Evolutionary conservation across 1,284 basidiomycete species (phyloP).

Genomic region (Leccinum pachyderme): DNA sequence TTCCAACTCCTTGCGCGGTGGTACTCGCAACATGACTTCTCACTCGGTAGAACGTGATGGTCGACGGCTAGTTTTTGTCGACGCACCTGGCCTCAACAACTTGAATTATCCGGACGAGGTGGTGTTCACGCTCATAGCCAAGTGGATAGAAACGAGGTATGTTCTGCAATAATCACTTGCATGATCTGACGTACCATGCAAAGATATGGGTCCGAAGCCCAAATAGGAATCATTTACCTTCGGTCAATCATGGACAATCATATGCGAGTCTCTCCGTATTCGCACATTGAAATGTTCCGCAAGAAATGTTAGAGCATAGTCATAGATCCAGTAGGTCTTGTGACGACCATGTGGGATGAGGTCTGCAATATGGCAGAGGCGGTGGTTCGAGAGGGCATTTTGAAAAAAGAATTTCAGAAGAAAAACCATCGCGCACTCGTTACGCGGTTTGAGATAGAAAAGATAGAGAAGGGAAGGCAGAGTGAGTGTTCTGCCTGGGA

Average conservation of each 20-base stretch:
- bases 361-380: slow-evolving; percentile 2
- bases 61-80: slow-evolving; percentile 5
- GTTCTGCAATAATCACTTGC: background rate
- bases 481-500: background rate
- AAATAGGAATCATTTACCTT: slow-evolving; percentile 8
- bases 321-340: slow-evolving; percentile 2
- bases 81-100: slow-evolving; percentile 14
- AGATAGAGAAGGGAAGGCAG: too few relatives aligned
- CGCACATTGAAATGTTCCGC: slow-evolving; percentile 1
- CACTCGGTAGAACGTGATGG: slow-evolving; percentile 4
- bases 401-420: slow-evolving; percentile 1
- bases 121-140: slow-evolving; percentile 2
- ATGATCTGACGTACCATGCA: background rate
- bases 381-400: background rate
- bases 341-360: slow-evolving; percentile 16
- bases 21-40: slow-evolving; percentile 1
- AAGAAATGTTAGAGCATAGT: background rate
- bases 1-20: background rate
- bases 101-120: background rate
- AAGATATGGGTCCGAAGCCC: background rate
- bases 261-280: slow-evolving; percentile 4
- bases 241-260: slow-evolving; percentile 10
- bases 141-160: slow-evolving; percentile 1
- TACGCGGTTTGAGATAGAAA: slow-evolving; percentile 8
- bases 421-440: background rate